Evolutionary conservation across 768 basidiomycete species (phyloP).

Genomic region (Ramaria rubella): DNA sequence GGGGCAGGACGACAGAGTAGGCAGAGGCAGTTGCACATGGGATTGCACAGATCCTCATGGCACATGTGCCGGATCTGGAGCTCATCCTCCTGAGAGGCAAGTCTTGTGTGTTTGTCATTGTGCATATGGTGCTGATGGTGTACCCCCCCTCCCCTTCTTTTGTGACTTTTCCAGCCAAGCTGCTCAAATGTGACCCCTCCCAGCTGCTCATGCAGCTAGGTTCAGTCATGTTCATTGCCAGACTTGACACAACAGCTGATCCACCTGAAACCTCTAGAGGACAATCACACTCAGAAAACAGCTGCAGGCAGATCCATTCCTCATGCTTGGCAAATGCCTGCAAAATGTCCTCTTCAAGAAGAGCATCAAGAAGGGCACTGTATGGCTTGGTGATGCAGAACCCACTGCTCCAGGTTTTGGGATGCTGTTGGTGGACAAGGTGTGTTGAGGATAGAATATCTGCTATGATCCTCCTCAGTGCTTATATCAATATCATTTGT

Average conservation of each 20-base stretch:
- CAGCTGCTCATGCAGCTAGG: slow-evolving; percentile 85
- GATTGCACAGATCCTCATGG: slow-evolving; percentile 66
- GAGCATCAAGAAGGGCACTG: slow-evolving; percentile 41
- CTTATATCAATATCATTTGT: no score
- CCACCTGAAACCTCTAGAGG: slow-evolving; percentile 18
- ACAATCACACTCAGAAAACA: slow-evolving; percentile 21
- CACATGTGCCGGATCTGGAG: slow-evolving; percentile 61
- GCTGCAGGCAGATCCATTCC: slow-evolving; percentile 53
- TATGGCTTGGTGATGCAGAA: slow-evolving; percentile 59
- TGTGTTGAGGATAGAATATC: slow-evolving; percentile 21
- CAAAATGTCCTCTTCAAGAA: slow-evolving; percentile 63
- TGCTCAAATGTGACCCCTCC: slow-evolving; percentile 80
- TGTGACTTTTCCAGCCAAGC: slow-evolving; percentile 50
- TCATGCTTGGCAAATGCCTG: slow-evolving; percentile 50
- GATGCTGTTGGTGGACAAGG: slow-evolving; percentile 77
- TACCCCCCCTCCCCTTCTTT: no score
- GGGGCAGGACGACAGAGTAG: slow-evolving; percentile 89
- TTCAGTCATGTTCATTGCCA: slow-evolving; percentile 94
- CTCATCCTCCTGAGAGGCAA: slow-evolving; percentile 66
- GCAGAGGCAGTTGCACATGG: slow-evolving; percentile 81
- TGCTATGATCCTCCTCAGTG: no score
- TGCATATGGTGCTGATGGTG: background rate
- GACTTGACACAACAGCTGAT: slow-evolving; percentile 43
- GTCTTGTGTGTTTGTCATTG: slow-evolving; percentile 18
- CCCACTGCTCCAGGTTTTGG: slow-evolving; percentile 65